Conservation (phyloP, 169 alveolate genomes). For the Eimeria necatrix region DNA sequence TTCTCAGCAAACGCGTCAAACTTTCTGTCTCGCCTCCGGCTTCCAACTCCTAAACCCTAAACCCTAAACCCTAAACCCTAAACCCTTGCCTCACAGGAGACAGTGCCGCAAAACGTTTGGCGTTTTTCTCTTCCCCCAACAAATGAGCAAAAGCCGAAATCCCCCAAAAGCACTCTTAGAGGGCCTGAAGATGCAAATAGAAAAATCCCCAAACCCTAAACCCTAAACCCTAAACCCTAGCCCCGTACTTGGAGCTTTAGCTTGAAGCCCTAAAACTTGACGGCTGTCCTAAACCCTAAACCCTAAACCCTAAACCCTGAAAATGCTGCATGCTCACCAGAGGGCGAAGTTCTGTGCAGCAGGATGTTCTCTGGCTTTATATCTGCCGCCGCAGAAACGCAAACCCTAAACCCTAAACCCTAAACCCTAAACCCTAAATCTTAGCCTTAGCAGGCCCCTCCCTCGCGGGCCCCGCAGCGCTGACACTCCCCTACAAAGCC, state of each 20-base stretch:
- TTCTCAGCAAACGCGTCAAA: too few relatives aligned
- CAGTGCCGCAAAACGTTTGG: conserved; percentile 57
- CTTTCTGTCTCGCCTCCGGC: too few relatives aligned
- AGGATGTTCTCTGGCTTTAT: conserved; percentile 61
- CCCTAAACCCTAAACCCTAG: not conserved
- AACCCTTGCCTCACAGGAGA: conserved; percentile 52
- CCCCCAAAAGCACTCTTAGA: not conserved
- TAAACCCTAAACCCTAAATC: conserved; percentile 47
- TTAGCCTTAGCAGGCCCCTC: not conserved
- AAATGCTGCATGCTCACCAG: not conserved
- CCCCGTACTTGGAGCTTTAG: not conserved
- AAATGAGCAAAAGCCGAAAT: conserved; percentile 45
- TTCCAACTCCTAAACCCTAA: not conserved
- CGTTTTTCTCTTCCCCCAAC: conserved; percentile 47
- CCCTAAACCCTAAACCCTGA: conserved; percentile 2
- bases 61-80: conserved; percentile 63
- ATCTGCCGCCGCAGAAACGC: not conserved
- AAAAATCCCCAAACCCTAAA: not conserved
- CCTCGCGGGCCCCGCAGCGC: not conserved
- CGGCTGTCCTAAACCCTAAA: not conserved
- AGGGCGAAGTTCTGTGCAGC: not conserved
- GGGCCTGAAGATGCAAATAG: not conserved
- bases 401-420: conserved; percentile 18
- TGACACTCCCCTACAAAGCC: not conserved
- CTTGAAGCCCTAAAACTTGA: not conserved